Evolutionary conservation across 371 early-diverging fungal species (phyloP).

Genomic region (Zychaea mexicana): DNA sequence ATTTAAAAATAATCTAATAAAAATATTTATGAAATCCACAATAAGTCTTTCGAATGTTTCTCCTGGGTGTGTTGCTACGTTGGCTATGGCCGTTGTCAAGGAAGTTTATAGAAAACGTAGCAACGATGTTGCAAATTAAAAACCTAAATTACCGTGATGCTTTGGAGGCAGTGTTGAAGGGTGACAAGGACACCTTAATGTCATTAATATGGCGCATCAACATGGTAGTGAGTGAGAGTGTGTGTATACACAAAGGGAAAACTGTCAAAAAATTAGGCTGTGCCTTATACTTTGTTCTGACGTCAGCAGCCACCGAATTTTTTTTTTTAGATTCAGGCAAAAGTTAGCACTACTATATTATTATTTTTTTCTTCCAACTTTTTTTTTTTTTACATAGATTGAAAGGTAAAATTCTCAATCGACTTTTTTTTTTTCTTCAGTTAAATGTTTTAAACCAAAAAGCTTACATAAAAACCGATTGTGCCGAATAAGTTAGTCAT

Average conservation of each 20-base stretch:
- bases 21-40: background rate
- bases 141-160: slow-evolving; percentile 45
- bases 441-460: too few species aligned
- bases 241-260: background rate
- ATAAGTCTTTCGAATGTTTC: too few species aligned
- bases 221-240: slow-evolving; percentile 30
- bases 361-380: background rate
- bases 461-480: background rate
- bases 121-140: too few species aligned
- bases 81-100: too few species aligned
- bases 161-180: slow-evolving; percentile 46
- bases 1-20: slow-evolving; percentile 57
- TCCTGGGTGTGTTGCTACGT: too few species aligned
- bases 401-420: too few species aligned
- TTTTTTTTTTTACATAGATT: background rate
- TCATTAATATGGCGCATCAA: slow-evolving; percentile 49
- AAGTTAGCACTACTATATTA: background rate
- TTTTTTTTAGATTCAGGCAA: background rate
- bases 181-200: slow-evolving; percentile 50
- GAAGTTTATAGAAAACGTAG: background rate
- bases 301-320: background rate
- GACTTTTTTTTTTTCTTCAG: too few species aligned
- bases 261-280: too few species aligned
- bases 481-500: slow-evolving; percentile 12
- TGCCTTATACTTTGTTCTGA: too few species aligned